Base-by-base conservation (phyloP, 495 filamentous ascomycete genomes). In the Tuber melanosporum region DNA sequence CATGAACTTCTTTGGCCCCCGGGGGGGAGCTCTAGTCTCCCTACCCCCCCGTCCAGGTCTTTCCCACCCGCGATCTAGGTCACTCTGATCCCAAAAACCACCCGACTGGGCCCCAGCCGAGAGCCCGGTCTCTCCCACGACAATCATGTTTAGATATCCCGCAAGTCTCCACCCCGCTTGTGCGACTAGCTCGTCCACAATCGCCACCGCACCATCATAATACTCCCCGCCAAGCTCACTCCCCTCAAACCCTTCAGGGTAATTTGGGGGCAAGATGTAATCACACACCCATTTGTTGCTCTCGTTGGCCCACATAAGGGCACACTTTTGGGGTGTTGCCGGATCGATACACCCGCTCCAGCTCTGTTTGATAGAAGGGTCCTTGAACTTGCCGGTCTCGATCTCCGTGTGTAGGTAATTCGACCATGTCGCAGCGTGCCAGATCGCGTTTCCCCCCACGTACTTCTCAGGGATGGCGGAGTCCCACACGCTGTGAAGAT, bases 161-260 rank as follows among this genome's bases (percentile, higher is more conserved):
- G 88, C 90, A 73, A 92, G 82, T 39, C 92, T 88, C 79, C 90
- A 94, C 17, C 92, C 92, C 15, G 89, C 92, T 82, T 90, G 91
- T 3, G 92, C 92, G 80, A 97, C 88, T 84, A 92, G 89, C 78
- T 89, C 77, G 85, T 95, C 89, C 62, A 95, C 86, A 70, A 91
- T 87, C 32, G 87, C 88, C 26, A 88, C 85, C 20, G 90, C 88
- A 26, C 85, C 85, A 70, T 91, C 85, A 81, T 90, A 91, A 84
- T 94, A 94, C 10, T 85, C 84, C 0, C 87, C 87, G 72, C 86
- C 86, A 39, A 93, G 83, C 80, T 93, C 91, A 79, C 88, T 83
- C 9, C 87, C 88, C 3, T 81, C 79, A 43, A 92, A 87, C 14
- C 85, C 87, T 5, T 85, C 81, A 6, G 86, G 85, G 1, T 89